Base-by-base conservation (phyloP, 805 yeast genomes). In the Naumovozyma dairenensis region DNA sequence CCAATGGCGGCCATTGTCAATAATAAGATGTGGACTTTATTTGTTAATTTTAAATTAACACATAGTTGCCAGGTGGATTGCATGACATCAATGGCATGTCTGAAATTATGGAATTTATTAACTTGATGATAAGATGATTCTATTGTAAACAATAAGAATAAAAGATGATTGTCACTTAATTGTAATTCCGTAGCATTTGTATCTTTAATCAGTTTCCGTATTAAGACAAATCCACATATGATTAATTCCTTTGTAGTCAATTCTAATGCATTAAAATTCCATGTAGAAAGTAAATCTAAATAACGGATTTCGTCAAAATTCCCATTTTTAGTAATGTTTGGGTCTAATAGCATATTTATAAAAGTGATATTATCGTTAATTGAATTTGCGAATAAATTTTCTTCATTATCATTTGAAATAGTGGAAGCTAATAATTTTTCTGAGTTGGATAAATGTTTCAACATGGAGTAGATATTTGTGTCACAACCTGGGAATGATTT, bases 1-100 rank as follows among this genome's bases (percentile, higher is more conserved):
- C 97, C 97, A 28, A 87, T 60, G 1, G 95, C 92, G 0, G 95
- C 82, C 9, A 87, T 63, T 21, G 83, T 67, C 18, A 85, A 59
- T 2, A 80, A 72, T 30, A 81, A 59, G 2, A 69, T 65, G 44
- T 79, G 79, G 20, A 53, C 46, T 36, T 60, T 67, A 14, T 51
- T 44, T 2, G 38, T 38, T 32, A 28, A 37, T 14, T 38, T 37
- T 26, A 45, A 36, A 32, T 29, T 33, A 20, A 38, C 35, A 31
- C 53, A 62, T 38, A 78, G 74, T 53, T 69, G 78, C 62, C 80
- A 78, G 21, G 89, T 75, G 2, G 94, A 94, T 60, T 92, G 98
- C 51, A 87, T 62, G 6, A 92, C 98, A 60, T 92, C 98, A 13
- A 85, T 81, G 1, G 95, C 96, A 59, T 92, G 98, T 45, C 94